phyloP scores from a whole-genome alignment of 208 protist species.

The Trichomonas gallinae region DNA sequence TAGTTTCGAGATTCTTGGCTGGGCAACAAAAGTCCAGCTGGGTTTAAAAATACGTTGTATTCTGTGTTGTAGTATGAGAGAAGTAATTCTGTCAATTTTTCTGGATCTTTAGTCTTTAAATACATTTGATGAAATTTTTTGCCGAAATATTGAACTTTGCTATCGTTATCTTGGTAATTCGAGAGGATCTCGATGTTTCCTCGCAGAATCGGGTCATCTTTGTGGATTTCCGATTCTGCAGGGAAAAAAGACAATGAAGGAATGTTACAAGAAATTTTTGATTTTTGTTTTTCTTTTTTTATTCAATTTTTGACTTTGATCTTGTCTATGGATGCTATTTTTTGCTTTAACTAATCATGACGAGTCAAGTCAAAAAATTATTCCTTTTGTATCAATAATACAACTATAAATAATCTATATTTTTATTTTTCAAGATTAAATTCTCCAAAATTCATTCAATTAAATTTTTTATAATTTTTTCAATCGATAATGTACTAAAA shows the following conservation, averaged over 20 bases:
- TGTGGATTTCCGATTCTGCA: neutral
- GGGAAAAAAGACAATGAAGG: neutral
- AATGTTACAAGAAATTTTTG: neutral
- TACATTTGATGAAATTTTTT: neutral
- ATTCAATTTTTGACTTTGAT: no score
- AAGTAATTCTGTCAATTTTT: neutral
- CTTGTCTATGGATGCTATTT: no score
- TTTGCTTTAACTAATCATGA: no score
- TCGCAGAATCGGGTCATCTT: neutral
- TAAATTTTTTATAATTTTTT: no score
- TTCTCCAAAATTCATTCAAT: no score
- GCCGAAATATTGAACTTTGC: neutral
- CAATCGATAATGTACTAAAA: no score
- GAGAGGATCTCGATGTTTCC: neutral
- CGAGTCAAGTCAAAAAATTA: no score
- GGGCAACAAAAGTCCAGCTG: neutral
- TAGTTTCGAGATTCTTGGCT: neutral
- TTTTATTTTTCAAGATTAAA: no score
- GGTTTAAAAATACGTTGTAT: neutral
- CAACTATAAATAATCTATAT: no score
- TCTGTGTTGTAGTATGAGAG: neutral
- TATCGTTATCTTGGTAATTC: neutral
- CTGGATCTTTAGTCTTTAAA: neutral
- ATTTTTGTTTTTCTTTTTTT: no score
- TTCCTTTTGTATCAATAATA: no score